Evolutionary conservation across 1,284 basidiomycete species (phyloP).

Genomic region (Apiotrichum akiyoshidainum): DNA sequence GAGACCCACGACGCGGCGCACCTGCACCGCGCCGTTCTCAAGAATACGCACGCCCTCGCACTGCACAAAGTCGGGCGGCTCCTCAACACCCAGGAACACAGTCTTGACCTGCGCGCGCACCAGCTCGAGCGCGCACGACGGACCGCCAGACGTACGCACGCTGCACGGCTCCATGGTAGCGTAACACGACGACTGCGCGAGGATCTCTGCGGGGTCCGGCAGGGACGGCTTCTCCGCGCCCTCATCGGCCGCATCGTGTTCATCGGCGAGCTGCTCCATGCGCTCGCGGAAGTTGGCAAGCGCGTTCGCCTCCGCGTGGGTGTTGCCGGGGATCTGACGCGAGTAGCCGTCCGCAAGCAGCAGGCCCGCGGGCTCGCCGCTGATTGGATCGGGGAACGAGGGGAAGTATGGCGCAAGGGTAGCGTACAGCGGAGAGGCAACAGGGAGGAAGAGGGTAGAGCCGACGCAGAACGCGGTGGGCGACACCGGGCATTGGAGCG

Average conservation of each 20-base stretch:
- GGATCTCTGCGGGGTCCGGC: slow-evolving; percentile 17
- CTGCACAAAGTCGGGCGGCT: slow-evolving; percentile 91
- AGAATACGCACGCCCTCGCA: slow-evolving; percentile 83
- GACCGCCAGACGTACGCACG: slow-evolving; percentile 77
- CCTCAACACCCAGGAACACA: slow-evolving; percentile 85
- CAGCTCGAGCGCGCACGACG: slow-evolving; percentile 82
- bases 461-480: slow-evolving; percentile 93
- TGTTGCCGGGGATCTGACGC: slow-evolving; percentile 88
- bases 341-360: slow-evolving; percentile 82
- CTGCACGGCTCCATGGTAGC: slow-evolving; percentile 98
- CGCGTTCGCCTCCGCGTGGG: slow-evolving; percentile 96
- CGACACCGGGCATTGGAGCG: slow-evolving; percentile 43
- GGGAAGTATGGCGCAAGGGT: slow-evolving; percentile 37
- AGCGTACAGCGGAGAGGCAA: slow-evolving; percentile 45
- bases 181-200: slow-evolving; percentile 57
- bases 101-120: slow-evolving; percentile 66
- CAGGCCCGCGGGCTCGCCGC: slow-evolving; percentile 27
- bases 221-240: slow-evolving; percentile 1
- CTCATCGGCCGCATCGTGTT: slow-evolving; percentile 22
- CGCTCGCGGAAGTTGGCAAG: slow-evolving; percentile 64
- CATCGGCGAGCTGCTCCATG: slow-evolving; percentile 24
- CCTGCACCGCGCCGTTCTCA: slow-evolving; percentile 68
- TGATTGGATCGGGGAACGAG: slow-evolving; percentile 23
- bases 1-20: slow-evolving; percentile 69
- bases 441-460: slow-evolving; percentile 66